phyloP scores from a whole-genome alignment of 306 rosid species.

The Vigna reflexopilosa region DNA sequence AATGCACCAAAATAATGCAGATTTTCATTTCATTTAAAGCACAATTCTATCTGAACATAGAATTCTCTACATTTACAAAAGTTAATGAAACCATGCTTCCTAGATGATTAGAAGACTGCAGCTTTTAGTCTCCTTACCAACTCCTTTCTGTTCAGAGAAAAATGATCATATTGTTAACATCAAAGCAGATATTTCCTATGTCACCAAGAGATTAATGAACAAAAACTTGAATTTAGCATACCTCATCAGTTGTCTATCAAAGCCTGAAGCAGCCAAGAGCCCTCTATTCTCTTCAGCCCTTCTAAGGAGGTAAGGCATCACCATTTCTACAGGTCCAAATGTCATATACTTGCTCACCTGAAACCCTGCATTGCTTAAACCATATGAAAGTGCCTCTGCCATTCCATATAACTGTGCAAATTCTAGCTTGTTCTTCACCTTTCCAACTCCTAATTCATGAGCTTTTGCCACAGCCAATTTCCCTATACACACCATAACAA shows the following conservation, averaged over 20 bases:
- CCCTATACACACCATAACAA: constrained; percentile 48
- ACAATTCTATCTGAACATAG: neutral
- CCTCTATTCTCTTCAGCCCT: constrained; percentile 97
- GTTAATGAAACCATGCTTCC: neutral
- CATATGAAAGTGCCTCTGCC: constrained; percentile 86
- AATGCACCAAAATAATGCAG: neutral
- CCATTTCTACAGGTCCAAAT: constrained; percentile 77
- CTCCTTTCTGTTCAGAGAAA: constrained; percentile 58
- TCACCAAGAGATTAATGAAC: neutral
- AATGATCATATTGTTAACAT: neutral
- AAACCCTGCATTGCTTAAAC: constrained; percentile 87
- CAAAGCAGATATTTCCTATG: neutral
- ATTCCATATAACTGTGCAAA: constrained; percentile 88
- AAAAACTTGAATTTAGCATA: constrained; percentile 14
- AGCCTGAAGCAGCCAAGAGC: constrained; percentile 70
- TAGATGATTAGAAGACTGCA: constrained; percentile 34
- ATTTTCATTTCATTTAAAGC: neutral
- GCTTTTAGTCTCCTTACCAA: constrained; percentile 65
- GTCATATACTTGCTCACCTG: constrained; percentile 96
- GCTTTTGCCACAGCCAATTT: constrained; percentile 75
- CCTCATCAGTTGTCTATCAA: constrained; percentile 78
- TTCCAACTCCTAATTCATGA: constrained; percentile 68
- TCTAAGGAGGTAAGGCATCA: constrained; percentile 83
- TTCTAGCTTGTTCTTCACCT: constrained; percentile 71
- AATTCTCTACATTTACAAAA: constrained; percentile 34